These are phyloP conservation scores for Plasmopara viticola DNA, from an alignment of 352 stramenopile genomes.

Conservation along the genomic window DNA sequence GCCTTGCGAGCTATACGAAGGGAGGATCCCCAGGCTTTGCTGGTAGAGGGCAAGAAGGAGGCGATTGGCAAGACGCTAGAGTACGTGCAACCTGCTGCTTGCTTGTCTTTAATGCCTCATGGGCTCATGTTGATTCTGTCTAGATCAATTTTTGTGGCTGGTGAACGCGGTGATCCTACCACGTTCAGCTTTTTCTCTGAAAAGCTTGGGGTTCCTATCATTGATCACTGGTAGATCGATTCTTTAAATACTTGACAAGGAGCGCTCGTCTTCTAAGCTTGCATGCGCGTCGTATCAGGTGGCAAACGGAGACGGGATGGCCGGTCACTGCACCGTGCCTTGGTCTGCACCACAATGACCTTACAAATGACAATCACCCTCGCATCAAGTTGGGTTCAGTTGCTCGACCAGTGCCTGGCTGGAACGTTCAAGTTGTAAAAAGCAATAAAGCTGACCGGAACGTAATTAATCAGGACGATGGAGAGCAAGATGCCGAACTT, in stretches of 20 bases:
- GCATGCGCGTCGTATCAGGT: constrained; percentile 25
- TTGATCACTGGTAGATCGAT: constrained; percentile 72
- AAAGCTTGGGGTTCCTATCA: constrained; percentile 46
- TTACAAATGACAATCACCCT: constrained; percentile 30
- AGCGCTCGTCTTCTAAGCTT: neutral
- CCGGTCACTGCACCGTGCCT: constrained; percentile 64
- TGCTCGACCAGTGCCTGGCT: constrained; percentile 70
- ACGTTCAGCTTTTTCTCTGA: constrained; percentile 79
- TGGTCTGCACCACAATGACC: constrained; percentile 57
- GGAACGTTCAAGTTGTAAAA: constrained; percentile 71
- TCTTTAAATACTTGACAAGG: neutral
- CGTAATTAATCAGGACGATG: constrained; percentile 44
- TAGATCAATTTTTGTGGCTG: constrained; percentile 81
- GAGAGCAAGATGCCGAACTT: constrained; percentile 55
- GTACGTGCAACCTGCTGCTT: constrained; percentile 23
- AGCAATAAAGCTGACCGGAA: constrained; percentile 35
- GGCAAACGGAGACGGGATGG: constrained; percentile 89
- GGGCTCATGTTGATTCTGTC: neutral
- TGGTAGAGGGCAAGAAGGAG: constrained; percentile 41
- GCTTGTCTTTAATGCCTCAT: neutral
- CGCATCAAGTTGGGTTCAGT: constrained; percentile 62
- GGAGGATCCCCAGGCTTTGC: constrained; percentile 59
- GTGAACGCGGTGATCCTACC: constrained; percentile 83
- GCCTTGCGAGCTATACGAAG: constrained; percentile 86
- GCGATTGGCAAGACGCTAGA: constrained; percentile 47